Conservation (phyloP, 805 yeast species). For the Wickerhamiella dianesei region DNA sequence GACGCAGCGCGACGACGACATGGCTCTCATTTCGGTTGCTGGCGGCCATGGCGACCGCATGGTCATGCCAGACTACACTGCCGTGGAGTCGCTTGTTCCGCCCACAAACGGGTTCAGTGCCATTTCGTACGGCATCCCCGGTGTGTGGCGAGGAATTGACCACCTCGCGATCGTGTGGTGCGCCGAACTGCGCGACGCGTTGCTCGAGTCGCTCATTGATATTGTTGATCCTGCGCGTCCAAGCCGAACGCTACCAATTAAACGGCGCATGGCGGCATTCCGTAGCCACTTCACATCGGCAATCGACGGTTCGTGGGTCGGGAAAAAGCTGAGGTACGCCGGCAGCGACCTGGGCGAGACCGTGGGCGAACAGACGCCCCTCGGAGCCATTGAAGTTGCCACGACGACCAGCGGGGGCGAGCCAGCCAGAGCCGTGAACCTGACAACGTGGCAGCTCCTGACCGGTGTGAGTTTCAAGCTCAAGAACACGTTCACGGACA, state of each 20-base stretch:
- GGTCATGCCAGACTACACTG: conserved; percentile 82
- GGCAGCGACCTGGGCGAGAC: neutral
- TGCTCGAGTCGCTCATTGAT: conserved; percentile 48
- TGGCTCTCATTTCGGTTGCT: conserved; percentile 70
- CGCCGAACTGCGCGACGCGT: conserved; percentile 56
- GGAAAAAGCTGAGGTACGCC: neutral
- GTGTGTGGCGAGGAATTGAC: conserved; percentile 88
- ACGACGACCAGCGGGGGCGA: neutral
- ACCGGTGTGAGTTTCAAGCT: conserved; percentile 5
- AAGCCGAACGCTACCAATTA: conserved; percentile 35
- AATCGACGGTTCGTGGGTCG: neutral
- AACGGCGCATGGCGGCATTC: conserved; percentile 37
- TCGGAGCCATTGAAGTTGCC: neutral
- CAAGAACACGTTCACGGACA: conserved; percentile 4
- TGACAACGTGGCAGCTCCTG: neutral
- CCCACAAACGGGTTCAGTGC: conserved; percentile 66
- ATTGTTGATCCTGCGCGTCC: conserved; percentile 39
- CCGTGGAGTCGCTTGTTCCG: conserved; percentile 59
- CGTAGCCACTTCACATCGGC: conserved; percentile 5
- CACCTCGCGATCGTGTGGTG: conserved; percentile 97
- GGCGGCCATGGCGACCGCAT: conserved; percentile 73
- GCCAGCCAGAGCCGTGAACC: neutral
- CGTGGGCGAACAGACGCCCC: neutral
- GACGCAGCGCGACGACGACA: conserved; percentile 25
- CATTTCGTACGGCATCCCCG: conserved; percentile 73